Conservation (phyloP, 257 asterid genomes). For the Ballota nigra region DNA sequence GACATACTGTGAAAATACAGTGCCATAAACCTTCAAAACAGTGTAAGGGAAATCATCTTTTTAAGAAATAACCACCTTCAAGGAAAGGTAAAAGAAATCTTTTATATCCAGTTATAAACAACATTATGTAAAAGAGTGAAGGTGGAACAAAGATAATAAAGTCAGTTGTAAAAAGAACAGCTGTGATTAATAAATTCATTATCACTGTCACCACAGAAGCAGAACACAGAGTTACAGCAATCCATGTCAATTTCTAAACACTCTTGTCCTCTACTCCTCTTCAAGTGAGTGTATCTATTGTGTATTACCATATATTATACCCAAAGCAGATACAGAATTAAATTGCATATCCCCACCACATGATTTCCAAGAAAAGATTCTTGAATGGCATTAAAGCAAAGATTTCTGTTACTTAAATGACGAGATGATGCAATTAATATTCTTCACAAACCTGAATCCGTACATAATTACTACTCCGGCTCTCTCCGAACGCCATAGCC, state of each 20-base stretch:
- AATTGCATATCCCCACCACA: conserved; percentile 36
- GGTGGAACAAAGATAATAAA: conserved; percentile 20
- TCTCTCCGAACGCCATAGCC: conserved; percentile 64
- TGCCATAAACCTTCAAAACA: not conserved
- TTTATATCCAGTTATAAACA: not conserved
- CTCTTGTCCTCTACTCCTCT: not conserved
- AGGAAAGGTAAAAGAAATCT: not conserved
- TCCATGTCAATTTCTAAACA: conserved; percentile 20
- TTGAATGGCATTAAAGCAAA: conserved; percentile 9
- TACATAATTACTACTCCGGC: conserved; percentile 56
- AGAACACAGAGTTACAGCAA: conserved; percentile 14
- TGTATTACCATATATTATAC: not conserved
- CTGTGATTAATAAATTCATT: conserved; percentile 12
- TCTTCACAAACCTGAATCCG: conserved; percentile 50
- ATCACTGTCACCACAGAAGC: conserved; percentile 15
- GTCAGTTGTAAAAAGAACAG: not conserved
- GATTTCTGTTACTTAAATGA: not conserved
- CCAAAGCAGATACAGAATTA: conserved; percentile 34
- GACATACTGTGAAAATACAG: not conserved
- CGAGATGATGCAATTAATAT: not conserved
- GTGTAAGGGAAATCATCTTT: conserved; percentile 4
- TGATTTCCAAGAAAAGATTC: not conserved
- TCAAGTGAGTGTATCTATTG: not conserved
- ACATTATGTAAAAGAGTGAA: conserved; percentile 16
- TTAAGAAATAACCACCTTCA: not conserved